Conservation (phyloP, 2,329 filamentous ascomycete genomes). For the Fusarium denticulatum region DNA sequence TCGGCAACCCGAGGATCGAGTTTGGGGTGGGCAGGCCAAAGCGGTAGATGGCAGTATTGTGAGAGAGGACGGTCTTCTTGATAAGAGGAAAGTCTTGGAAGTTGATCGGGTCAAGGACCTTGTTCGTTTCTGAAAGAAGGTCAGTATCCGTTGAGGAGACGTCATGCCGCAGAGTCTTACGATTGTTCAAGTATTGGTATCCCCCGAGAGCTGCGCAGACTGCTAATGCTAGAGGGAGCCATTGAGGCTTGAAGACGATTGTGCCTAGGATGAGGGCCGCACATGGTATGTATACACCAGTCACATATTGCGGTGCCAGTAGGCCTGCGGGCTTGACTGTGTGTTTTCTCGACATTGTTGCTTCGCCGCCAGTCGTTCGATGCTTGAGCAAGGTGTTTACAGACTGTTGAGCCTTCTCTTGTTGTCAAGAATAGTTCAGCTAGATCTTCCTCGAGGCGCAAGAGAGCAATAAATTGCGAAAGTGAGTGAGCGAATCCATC, state of each 20-base stretch:
- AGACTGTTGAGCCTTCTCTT: not conserved
- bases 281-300: not conserved
- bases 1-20: not conserved
- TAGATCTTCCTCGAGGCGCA: not conserved
- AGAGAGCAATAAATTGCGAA: not conserved
- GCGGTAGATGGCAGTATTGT: not conserved
- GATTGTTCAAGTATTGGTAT: not conserved
- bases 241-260: not conserved
- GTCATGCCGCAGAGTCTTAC: not conserved
- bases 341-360: not conserved
- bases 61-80: not conserved
- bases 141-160: not conserved
- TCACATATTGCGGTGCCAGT: not conserved
- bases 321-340: not conserved
- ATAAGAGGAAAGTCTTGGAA: not conserved
- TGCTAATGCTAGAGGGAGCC: not conserved
- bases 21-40: not conserved
- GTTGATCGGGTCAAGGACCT: not conserved
- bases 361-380: not conserved
- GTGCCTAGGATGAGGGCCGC: not conserved
- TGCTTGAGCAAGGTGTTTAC: not conserved
- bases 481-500: not conserved
- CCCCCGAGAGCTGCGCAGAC: not conserved
- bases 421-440: not conserved
- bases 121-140: not conserved